Percentiles rank a stretch among this genome's conserved stretches.
Evolutionary conservation across 2,329 filamentous ascomycete genomes (phyloP).

Genomic region (Xylariales sp.): DNA sequence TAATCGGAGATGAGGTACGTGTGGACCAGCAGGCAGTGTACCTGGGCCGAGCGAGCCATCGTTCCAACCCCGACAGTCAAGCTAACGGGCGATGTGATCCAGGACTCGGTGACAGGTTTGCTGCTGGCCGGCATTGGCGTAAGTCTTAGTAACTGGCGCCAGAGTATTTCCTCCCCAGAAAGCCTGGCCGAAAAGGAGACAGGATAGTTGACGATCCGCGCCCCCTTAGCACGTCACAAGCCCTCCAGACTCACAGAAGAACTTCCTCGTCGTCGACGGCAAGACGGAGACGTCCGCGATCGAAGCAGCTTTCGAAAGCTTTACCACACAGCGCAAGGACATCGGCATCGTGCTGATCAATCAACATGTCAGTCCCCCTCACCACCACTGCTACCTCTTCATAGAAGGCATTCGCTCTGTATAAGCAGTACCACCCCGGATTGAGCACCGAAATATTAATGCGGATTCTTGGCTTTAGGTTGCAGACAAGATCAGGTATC

Average conservation of each 20-base stretch:
- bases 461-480: slow-evolving; percentile 66
- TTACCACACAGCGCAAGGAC: slow-evolving; percentile 91
- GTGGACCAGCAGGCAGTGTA: neutral
- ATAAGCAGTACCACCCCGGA: too few species aligned
- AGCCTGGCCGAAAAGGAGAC: neutral
- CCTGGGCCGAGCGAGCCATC: neutral
- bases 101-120: slow-evolving; percentile 97
- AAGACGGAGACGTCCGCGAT: slow-evolving; percentile 93
- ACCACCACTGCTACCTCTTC: neutral
- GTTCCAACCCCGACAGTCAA: neutral
- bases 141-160: slow-evolving; percentile 38
- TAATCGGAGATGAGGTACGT: slow-evolving; percentile 93
- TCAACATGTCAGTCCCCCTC: slow-evolving; percentile 78
- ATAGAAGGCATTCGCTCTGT: too few species aligned
- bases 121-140: slow-evolving; percentile 96
- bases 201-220: neutral
- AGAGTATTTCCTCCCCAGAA: neutral
- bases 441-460: slow-evolving; percentile 8
- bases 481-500: slow-evolving; percentile 91
- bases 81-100: slow-evolving; percentile 29
- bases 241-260: slow-evolving; percentile 90
- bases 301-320: slow-evolving; percentile 88
- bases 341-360: slow-evolving; percentile 98
- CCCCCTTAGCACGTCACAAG: slow-evolving; percentile 82
- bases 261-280: slow-evolving; percentile 94